phyloP scores from a whole-genome alignment of 2,329 filamentous ascomycete genomes.

The Akanthomyces muscarius region DNA sequence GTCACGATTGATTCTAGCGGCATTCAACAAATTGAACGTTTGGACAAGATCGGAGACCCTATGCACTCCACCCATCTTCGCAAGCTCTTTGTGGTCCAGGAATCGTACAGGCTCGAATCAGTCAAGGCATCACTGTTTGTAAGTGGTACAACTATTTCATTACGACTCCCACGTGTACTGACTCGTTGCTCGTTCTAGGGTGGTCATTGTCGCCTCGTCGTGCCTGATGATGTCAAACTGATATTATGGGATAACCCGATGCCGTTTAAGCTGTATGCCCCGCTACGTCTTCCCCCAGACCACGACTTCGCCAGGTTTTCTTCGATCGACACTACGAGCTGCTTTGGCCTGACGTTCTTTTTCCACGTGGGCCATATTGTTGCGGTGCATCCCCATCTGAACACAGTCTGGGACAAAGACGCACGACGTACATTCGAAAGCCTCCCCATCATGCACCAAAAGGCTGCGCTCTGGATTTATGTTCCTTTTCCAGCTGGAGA shows the following conservation, averaged over 20 bases:
- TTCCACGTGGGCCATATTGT: slow-evolving; percentile 2
- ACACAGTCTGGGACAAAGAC: neutral
- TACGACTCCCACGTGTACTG: neutral
- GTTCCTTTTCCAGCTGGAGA: slow-evolving; percentile 4
- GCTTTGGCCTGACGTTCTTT: slow-evolving; percentile 15
- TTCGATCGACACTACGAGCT: neutral
- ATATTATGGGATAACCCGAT: slow-evolving; percentile 3
- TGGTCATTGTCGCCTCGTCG: slow-evolving; percentile 5
- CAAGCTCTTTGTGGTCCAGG: slow-evolving; percentile 6
- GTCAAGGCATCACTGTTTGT: neutral
- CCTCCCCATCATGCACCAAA: slow-evolving; percentile 2
- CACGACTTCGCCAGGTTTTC: slow-evolving; percentile 4
- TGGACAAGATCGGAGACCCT: slow-evolving; percentile 1
- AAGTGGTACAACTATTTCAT: neutral
- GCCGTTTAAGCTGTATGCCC: neutral
- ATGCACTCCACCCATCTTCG: slow-evolving; percentile 1
- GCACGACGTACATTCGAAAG: slow-evolving; percentile 5
- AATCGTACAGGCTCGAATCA: neutral
- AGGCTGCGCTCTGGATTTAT: slow-evolving; percentile 7
- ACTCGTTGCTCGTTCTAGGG: neutral
- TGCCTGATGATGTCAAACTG: neutral
- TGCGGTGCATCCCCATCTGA: slow-evolving; percentile 1
- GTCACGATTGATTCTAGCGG: slow-evolving; percentile 11
- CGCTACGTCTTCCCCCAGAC: neutral
- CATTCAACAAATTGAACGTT: slow-evolving; percentile 8